Percentiles rank a stretch among this genome's conserved stretches.
These are phyloP conservation scores for Amanita rubescens DNA, from an alignment of 768 basidiomycete species.

Conservation along the genomic window DNA sequence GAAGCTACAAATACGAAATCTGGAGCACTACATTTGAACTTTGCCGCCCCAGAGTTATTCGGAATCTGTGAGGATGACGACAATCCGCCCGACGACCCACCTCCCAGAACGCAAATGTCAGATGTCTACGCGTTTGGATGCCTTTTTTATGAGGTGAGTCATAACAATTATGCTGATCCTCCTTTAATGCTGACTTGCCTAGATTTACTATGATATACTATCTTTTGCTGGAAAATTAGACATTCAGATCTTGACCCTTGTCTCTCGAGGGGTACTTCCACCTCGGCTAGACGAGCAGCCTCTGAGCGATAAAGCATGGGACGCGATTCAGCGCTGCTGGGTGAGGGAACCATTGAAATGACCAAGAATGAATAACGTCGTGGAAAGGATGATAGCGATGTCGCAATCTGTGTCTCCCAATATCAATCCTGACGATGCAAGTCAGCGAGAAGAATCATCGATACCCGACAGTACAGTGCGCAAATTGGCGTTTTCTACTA, in stretches of 20 bases:
- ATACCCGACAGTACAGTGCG: too few relatives aligned
- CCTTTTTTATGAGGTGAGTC: neutral
- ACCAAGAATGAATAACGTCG: neutral
- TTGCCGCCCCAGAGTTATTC: neutral
- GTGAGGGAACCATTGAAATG: neutral
- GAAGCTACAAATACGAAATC: neutral
- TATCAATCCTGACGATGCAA: too few relatives aligned
- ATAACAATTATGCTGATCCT: neutral
- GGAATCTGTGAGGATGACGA: neutral
- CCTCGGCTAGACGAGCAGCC: neutral
- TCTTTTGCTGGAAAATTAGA: neutral
- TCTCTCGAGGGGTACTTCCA: neutral
- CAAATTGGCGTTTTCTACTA: too few relatives aligned
- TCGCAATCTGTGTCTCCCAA: too few relatives aligned
- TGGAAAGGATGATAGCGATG: neutral
- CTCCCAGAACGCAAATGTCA: neutral
- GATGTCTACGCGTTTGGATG: neutral
- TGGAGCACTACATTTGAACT: neutral
- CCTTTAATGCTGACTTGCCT: too few relatives aligned
- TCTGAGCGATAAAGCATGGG: neutral
- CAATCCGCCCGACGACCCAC: neutral
- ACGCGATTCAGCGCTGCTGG: neutral
- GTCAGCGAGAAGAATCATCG: too few relatives aligned
- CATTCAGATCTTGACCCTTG: neutral
- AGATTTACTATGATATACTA: neutral